phyloP scores from a whole-genome alignment of 768 basidiomycete genomes.

The Lactifluus piperatus region DNA sequence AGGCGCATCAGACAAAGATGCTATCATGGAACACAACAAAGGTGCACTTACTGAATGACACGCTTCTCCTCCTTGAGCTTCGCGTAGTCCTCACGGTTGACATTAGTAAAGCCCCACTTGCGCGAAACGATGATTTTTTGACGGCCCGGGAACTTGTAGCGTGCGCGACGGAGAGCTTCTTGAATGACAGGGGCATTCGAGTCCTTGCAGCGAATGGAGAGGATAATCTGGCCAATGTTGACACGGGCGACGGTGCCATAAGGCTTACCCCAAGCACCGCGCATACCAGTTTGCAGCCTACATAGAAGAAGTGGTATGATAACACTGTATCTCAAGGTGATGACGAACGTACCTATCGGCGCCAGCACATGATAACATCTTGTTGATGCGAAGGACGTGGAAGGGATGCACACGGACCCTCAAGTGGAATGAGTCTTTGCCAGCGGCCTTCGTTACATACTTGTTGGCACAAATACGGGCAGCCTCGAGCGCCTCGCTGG shows the following conservation, averaged over 20 bases:
- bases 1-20: slow-evolving; percentile 6
- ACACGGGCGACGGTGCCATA: slow-evolving; percentile 95
- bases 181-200: slow-evolving; percentile 78
- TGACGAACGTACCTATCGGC: slow-evolving; percentile 74
- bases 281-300: slow-evolving; percentile 95
- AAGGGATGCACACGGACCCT: slow-evolving; percentile 95
- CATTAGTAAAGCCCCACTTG: slow-evolving; percentile 99
- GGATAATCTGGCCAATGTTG: slow-evolving; percentile 94
- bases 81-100: slow-evolving; percentile 80
- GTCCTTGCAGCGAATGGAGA: slow-evolving; percentile 89
- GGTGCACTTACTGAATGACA: slow-evolving; percentile 66
- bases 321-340: neutral
- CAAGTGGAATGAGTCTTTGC: slow-evolving; percentile 98
- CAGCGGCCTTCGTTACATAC: slow-evolving; percentile 95
- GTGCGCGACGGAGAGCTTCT: slow-evolving; percentile 94
- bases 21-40: neutral
- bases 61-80: slow-evolving; percentile 86
- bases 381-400: slow-evolving; percentile 99
- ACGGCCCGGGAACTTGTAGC: slow-evolving; percentile 99
- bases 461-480: slow-evolving; percentile 99
- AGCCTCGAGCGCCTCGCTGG: slow-evolving; percentile 92
- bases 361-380: slow-evolving; percentile 99
- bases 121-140: slow-evolving; percentile 96
- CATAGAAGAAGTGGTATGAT: neutral
- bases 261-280: slow-evolving; percentile 99